A percentile compares a stretch with the other conserved stretches of the same genome.
phyloP scores from a whole-genome alignment of 2,329 filamentous ascomycete species.

The Aspergillus cejpii region DNA sequence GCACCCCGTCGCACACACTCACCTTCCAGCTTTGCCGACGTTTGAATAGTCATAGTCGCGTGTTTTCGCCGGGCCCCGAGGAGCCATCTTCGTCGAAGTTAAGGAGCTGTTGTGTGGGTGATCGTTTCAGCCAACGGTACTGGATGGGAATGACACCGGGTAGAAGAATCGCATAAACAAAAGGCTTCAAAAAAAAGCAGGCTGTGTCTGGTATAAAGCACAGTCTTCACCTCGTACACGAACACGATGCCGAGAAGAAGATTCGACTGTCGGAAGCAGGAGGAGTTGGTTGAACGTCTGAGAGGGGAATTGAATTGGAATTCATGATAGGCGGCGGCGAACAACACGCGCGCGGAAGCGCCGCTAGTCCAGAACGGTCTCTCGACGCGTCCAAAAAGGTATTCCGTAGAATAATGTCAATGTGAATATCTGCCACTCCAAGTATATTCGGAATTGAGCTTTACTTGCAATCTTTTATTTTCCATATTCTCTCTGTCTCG shows the following conservation, averaged over 20 bases:
- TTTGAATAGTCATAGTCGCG: constrained; percentile 46
- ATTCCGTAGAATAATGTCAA: neutral
- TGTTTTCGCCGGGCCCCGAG: constrained; percentile 36
- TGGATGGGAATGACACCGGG: neutral
- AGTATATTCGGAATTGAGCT: constrained; percentile 4
- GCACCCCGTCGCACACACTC: constrained; percentile 10
- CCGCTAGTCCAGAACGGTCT: constrained; percentile 33
- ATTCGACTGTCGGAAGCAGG: constrained; percentile 14
- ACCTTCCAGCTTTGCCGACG: constrained; percentile 45
- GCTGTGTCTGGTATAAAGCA: neutral
- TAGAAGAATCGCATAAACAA: neutral
- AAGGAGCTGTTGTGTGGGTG: constrained; percentile 9
- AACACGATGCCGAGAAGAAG: constrained; percentile 1
- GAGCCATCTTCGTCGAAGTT: constrained; percentile 29
- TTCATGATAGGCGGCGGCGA: constrained; percentile 18
- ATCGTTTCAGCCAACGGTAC: neutral
- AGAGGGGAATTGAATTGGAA: constrained; percentile 18
- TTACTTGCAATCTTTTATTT: constrained; percentile 1
- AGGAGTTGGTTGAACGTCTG: constrained; percentile 4
- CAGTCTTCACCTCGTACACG: neutral
- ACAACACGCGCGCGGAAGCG: constrained; percentile 18
- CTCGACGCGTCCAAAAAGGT: constrained; percentile 27
- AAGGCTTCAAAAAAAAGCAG: neutral
- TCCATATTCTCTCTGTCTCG: neutral
- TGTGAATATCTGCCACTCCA: neutral